Percentiles rank a stretch among this genome's conserved stretches.
These are phyloP conservation scores for Drechslerella coelobrocha DNA, from an alignment of 2,329 filamentous ascomycete species.

Conservation along the genomic window DNA sequence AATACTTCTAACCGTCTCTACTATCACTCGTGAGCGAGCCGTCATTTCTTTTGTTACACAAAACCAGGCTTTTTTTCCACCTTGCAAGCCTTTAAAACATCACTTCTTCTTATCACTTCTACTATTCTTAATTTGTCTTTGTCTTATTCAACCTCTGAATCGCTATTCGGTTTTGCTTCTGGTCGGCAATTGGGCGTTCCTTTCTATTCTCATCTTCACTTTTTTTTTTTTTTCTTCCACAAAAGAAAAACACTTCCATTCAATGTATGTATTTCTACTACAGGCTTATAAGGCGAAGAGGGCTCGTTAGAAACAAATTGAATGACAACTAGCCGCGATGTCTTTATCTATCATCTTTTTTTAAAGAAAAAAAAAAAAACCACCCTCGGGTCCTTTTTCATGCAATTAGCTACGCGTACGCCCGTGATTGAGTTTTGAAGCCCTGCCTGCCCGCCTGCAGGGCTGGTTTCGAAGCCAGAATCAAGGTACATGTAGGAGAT, in stretches of 20 bases:
- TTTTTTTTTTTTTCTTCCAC: conserved; percentile 5
- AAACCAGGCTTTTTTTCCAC: neutral
- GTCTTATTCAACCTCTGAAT: neutral
- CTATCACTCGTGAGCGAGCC: too few species aligned
- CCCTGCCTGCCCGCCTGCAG: too few species aligned
- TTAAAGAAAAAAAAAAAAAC: neutral
- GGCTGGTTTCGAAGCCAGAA: too few species aligned
- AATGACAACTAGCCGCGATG: conserved; percentile 37
- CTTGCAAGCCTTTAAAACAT: neutral
- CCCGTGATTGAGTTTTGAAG: neutral
- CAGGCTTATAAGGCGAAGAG: conserved; percentile 14
- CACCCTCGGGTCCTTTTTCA: neutral
- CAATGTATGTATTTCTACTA: conserved; percentile 24
- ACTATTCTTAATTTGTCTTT: neutral
- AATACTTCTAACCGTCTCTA: too few species aligned
- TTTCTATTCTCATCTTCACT: neutral
- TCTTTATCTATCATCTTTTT: conserved; percentile 3
- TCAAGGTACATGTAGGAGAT: too few species aligned
- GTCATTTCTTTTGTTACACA: neutral
- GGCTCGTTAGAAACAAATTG: conserved; percentile 12
- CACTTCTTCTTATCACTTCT: neutral
- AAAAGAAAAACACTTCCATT: conserved; percentile 15
- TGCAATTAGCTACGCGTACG: neutral
- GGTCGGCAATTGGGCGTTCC: conserved; percentile 3
- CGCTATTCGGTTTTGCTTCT: neutral